Conservation (phyloP, 31 red algal genomes). For the Porphyra umbilicalis region DNA sequence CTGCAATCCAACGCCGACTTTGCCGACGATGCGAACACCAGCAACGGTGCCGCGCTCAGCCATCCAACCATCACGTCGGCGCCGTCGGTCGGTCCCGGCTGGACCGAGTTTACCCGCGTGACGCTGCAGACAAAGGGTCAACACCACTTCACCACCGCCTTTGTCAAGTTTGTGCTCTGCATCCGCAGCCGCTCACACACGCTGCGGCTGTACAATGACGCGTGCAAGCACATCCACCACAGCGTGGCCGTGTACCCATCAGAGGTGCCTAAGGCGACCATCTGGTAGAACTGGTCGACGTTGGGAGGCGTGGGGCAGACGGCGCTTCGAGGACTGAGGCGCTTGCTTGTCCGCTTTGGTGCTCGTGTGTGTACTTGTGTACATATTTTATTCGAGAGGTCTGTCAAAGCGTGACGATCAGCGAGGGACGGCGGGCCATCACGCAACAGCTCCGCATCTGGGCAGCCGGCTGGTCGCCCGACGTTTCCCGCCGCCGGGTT, state of each 20-base stretch:
- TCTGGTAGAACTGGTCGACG: no score
- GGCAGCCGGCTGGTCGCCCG: no score
- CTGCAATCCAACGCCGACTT: neutral
- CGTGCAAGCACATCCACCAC: neutral
- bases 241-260: neutral
- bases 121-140: neutral
- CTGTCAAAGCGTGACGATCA: no score
- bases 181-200: neutral
- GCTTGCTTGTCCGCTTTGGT: no score
- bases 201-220: neutral
- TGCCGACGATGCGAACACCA: neutral
- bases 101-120: neutral
- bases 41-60: no score
- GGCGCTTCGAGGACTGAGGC: no score
- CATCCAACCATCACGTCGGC: neutral
- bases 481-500: no score
- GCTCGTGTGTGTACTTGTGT: no score
- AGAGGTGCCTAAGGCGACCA: neutral
- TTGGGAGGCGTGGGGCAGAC: no score
- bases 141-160: neutral
- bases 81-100: neutral
- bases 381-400: no score
- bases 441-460: no score
- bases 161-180: neutral
- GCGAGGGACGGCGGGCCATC: no score